Base-by-base conservation (phyloP, 176 grass and related monocot genomes). In the Eragrostis curvula region DNA sequence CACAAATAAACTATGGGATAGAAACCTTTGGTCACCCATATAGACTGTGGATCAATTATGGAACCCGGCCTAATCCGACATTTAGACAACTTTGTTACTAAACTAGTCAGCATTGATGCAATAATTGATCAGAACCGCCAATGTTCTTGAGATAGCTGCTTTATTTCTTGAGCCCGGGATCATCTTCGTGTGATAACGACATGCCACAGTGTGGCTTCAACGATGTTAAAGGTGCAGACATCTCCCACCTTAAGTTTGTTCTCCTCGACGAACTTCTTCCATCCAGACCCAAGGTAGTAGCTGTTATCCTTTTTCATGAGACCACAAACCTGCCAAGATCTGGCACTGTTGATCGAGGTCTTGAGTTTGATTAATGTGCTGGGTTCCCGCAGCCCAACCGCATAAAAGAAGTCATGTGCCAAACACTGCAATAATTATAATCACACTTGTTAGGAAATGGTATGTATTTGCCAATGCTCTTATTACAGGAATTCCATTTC, bases 191-290 rank as follows among this genome's bases (percentile, higher is more conserved):
- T 21, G 78, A 87, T 69, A 12, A 8, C 29, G 0, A 87, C 70
- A n/a, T 48, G 50, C 78, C 85, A 87, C 78, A 87, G 2, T 0
- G 2, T 7, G 61, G 77, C 11, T 40, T 81, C 12, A 5, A 87
- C 4, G 16, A 75, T 12, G 15, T 68, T 59, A 63, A 87, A 75
- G n/a, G 66, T 76, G 65, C 72, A 87, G 8, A 87, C 1, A 7
- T 83, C 86, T 0, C 79, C 86, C 8, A 15, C 36, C 46, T 71
- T 83, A n/a, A 87, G 21, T 3, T 15, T 11, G 70, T 87, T 87
- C 15, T 75, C 78, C 14, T 6, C 7, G 39, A 39, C 71, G 73
- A 87, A 83, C 12, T 16, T 75, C 30, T 3, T 50, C 85, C 62
- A 87, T 6, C 21, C 63, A 0, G 0, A 1, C 12, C 49, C 40